phyloP scores from a whole-genome alignment of 805 yeast species.

The Maudiozyma barnettii region DNA sequence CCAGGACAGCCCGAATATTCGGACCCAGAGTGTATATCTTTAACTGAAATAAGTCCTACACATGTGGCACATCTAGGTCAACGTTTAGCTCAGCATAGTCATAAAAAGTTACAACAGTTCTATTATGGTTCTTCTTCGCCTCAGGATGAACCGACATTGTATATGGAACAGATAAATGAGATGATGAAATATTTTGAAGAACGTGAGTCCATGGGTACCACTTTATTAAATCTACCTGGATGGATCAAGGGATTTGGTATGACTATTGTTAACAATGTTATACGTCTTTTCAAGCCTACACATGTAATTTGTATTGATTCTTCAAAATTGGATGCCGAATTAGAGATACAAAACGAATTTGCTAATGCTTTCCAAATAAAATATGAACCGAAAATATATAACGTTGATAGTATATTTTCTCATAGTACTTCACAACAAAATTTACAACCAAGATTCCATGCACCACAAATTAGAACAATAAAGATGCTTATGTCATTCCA shows the following conservation, averaged over 20 bases:
- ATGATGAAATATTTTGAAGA: slow-evolving; percentile 29
- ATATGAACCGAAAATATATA: slow-evolving; percentile 21
- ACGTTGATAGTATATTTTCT: slow-evolving; percentile 14
- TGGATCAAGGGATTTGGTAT: slow-evolving; percentile 87
- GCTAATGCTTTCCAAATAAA: slow-evolving; percentile 22
- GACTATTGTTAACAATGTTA: slow-evolving; percentile 45
- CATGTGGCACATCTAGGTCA: slow-evolving; percentile 14
- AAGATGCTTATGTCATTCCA: slow-evolving; percentile 50
- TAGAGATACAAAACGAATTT: slow-evolving; percentile 22
- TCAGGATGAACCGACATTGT: slow-evolving; percentile 51
- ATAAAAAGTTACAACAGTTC: slow-evolving; percentile 16
- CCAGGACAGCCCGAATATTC: slow-evolving; percentile 85
- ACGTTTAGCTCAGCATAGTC: slow-evolving; percentile 16
- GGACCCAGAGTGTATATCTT: slow-evolving; percentile 59
- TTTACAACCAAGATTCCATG: slow-evolving; percentile 30
- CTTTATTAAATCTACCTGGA: slow-evolving; percentile 76
- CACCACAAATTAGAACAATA: slow-evolving; percentile 44
- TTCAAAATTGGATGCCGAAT: slow-evolving; percentile 20
- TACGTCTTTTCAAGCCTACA: slow-evolving; percentile 41
- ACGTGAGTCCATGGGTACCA: slow-evolving; percentile 29
- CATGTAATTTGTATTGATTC: slow-evolving; percentile 47
- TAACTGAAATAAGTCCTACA: slow-evolving; percentile 29
- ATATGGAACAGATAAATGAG: slow-evolving; percentile 35
- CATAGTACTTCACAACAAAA: not conserved
- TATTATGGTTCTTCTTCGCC: slow-evolving; percentile 65